Conservation (phyloP, 2,329 filamentous ascomycete species). For the Parastagonospora nodorum region DNA sequence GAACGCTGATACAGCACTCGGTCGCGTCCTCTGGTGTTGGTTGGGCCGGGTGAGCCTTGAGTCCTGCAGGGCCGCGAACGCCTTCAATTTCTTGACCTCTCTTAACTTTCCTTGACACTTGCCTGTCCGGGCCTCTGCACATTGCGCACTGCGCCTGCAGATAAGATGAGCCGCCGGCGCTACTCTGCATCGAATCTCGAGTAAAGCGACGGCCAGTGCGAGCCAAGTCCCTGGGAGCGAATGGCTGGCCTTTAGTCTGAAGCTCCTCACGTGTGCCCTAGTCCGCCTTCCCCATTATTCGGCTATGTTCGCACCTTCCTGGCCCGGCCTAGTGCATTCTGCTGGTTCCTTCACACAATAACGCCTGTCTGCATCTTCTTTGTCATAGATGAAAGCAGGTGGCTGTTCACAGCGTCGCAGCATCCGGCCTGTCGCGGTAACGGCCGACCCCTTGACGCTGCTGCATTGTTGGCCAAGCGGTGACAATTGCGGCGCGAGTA, state of each 20-base stretch:
- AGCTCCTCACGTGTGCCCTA: too few species aligned
- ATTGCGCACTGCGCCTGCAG: conserved; percentile 14
- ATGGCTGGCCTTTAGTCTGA: conserved; percentile 3
- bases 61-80: conserved; percentile 4
- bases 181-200: too few species aligned
- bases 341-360: conserved; percentile 6
- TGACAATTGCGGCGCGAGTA: conserved; percentile 13
- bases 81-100: conserved; percentile 1
- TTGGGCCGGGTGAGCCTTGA: too few species aligned
- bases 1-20: conserved; percentile 9
- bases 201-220: conserved; percentile 1
- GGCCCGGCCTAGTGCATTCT: conserved; percentile 5
- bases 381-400: conserved; percentile 17
- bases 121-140: conserved; percentile 21
- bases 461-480: conserved; percentile 1
- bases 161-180: neutral
- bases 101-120: conserved; percentile 24
- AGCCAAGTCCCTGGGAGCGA: conserved; percentile 16
- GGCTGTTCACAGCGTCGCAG: conserved; percentile 8
- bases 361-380: conserved; percentile 12
- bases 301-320: conserved; percentile 15
- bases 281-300: too few species aligned
- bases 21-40: too few species aligned
- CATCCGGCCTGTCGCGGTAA: conserved; percentile 1
- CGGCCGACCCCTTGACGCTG: too few species aligned